These are phyloP conservation scores for Paramecium bursaria DNA, from an alignment of 73 alveolate genomes.

Conservation along the genomic window DNA sequence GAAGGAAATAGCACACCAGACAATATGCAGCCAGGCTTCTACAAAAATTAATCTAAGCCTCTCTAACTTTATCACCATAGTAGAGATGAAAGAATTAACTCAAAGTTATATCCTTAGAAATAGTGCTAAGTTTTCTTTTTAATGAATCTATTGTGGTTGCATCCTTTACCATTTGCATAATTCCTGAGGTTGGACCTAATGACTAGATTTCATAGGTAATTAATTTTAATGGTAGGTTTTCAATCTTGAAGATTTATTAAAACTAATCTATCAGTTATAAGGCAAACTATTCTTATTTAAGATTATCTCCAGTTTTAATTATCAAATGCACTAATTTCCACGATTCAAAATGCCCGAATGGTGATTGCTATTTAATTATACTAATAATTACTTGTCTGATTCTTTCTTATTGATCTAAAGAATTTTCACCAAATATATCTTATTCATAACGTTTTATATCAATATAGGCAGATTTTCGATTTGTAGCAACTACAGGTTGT, in stretches of 20 bases:
- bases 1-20: conserved; percentile 88
- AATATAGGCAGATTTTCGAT: neutral
- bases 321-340: conserved; percentile 69
- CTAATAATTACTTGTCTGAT: conserved; percentile 25
- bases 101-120: conserved; percentile 68
- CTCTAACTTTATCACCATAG: conserved; percentile 46
- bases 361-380: conserved; percentile 43
- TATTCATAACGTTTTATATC: conserved; percentile 11
- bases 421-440: conserved; percentile 68
- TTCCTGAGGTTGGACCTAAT: conserved; percentile 88
- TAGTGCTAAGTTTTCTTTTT: conserved; percentile 68
- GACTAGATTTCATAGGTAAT: conserved; percentile 87
- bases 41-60: conserved; percentile 82
- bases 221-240: conserved; percentile 71
- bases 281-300: conserved; percentile 80
- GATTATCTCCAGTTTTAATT: conserved; percentile 77
- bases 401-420: conserved; percentile 49
- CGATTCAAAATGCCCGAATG: conserved; percentile 65
- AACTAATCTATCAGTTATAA: conserved; percentile 73
- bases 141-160: conserved; percentile 88
- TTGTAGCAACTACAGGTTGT: neutral
- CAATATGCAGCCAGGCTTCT: conserved; percentile 89
- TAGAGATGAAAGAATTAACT: conserved; percentile 47
- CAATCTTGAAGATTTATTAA: conserved; percentile 72
- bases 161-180: conserved; percentile 87